Evolutionary conservation across 2,329 filamentous ascomycete genomes (phyloP).

Genomic region (Teratosphaeria pseudoeucalypti): DNA sequence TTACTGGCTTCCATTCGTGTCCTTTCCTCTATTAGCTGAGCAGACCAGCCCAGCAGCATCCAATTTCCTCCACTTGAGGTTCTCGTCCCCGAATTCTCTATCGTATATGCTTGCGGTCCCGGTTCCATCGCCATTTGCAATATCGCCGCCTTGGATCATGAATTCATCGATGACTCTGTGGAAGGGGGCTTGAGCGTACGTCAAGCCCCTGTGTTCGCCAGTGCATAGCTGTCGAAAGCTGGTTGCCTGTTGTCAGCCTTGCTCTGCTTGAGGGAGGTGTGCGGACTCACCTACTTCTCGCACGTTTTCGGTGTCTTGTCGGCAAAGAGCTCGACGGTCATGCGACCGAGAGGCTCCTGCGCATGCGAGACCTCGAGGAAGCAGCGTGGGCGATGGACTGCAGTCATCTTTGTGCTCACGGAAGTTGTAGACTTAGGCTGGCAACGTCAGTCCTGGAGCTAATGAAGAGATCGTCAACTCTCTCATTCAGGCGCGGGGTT

Average conservation of each 20-base stretch:
- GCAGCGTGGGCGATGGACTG: slow-evolving; percentile 25
- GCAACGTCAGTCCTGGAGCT: background rate
- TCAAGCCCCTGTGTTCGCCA: slow-evolving; percentile 27
- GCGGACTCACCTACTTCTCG: slow-evolving; percentile 30
- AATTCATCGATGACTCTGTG: slow-evolving; percentile 35
- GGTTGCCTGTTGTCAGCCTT: slow-evolving; percentile 7
- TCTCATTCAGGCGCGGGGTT: background rate
- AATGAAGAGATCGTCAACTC: background rate
- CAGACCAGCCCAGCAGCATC: slow-evolving; percentile 31
- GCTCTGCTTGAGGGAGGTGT: background rate
- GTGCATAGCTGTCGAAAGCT: slow-evolving; percentile 38
- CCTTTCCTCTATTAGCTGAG: slow-evolving; percentile 31
- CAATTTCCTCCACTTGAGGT: slow-evolving; percentile 31
- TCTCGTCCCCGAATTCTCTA: slow-evolving; percentile 32
- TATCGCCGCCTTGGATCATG: slow-evolving; percentile 36
- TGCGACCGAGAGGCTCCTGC: slow-evolving; percentile 30
- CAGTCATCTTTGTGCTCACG: slow-evolving; percentile 6
- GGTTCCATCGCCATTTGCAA: slow-evolving; percentile 31
- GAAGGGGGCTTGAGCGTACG: slow-evolving; percentile 29
- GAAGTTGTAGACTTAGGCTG: background rate
- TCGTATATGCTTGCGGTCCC: slow-evolving; percentile 32
- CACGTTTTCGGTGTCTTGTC: slow-evolving; percentile 37
- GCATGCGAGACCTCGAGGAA: slow-evolving; percentile 34
- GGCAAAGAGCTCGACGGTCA: slow-evolving; percentile 36
- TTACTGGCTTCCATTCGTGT: slow-evolving; percentile 33